phyloP scores from a whole-genome alignment of 1,284 basidiomycete species.

The Cryptococcus maquisensis region DNA sequence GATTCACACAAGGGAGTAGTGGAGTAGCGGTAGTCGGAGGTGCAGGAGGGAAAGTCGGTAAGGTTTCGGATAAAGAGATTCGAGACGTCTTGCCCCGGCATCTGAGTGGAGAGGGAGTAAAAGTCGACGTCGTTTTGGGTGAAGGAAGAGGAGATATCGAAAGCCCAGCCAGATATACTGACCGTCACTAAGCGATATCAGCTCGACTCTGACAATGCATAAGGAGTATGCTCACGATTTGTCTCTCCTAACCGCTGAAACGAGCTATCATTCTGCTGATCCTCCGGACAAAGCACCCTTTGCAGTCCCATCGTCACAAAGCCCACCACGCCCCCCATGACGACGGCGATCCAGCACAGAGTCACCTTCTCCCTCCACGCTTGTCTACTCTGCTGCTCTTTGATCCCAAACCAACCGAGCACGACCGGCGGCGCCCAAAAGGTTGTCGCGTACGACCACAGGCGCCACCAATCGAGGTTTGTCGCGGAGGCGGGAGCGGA shows the following conservation, averaged over 20 bases:
- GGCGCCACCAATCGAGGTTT: constrained; percentile 69
- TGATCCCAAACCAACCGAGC: constrained; percentile 70
- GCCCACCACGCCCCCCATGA: constrained; percentile 76
- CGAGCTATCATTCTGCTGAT: constrained; percentile 15
- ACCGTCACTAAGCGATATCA: constrained; percentile 55
- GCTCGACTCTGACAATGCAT: neutral
- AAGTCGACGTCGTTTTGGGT: constrained; percentile 59
- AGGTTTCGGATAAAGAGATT: constrained; percentile 69
- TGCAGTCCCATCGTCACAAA: constrained; percentile 95
- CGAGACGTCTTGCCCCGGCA: constrained; percentile 83
- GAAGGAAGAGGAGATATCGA: constrained; percentile 66
- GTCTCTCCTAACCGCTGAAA: constrained; percentile 37
- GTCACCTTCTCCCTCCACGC: constrained; percentile 99
- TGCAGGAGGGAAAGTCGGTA: constrained; percentile 62
- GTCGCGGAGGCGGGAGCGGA: neutral
- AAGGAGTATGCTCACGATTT: constrained; percentile 28
- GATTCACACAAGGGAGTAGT: constrained; percentile 65
- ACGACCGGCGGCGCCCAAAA: constrained; percentile 84
- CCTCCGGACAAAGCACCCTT: constrained; percentile 78
- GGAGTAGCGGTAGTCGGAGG: constrained; percentile 62
- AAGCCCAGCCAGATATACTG: constrained; percentile 71
- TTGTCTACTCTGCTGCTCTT: constrained; percentile 70
- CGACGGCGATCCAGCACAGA: constrained; percentile 76
- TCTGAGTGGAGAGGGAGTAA: constrained; percentile 55
- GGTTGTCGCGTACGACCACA: constrained; percentile 74